A percentile compares a stretch with the other conserved stretches of the same genome.
These are phyloP conservation scores for Cicer pinnatifidum DNA, from an alignment of 306 rosid genomes.

Conservation along the genomic window DNA sequence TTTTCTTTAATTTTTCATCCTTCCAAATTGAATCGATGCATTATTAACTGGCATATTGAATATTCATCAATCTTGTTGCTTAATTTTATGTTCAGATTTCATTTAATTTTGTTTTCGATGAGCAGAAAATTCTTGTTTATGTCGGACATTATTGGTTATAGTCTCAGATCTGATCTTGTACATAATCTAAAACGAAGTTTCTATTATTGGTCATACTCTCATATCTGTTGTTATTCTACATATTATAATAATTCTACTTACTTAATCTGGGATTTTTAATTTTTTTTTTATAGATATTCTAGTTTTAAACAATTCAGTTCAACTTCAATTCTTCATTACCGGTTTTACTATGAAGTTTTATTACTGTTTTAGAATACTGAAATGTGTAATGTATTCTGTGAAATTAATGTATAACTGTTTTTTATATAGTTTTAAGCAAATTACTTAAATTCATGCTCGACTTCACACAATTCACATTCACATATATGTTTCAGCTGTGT, in stretches of 20 bases:
- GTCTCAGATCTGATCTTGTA: slow-evolving; percentile 18
- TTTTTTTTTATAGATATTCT: not conserved
- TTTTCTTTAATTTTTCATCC: too few relatives aligned
- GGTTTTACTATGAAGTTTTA: not conserved
- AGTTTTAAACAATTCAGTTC: not conserved
- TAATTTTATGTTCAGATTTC: not conserved
- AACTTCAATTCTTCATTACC: not conserved
- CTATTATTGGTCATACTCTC: too few relatives aligned
- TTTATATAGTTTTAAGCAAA: not conserved
- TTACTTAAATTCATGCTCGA: slow-evolving; percentile 30
- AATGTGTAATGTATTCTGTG: too few relatives aligned
- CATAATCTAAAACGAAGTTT: not conserved
- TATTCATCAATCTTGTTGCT: not conserved
- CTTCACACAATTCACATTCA: not conserved
- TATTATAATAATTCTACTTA: too few relatives aligned
- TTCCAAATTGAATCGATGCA: not conserved
- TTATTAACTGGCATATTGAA: not conserved
- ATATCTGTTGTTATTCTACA: too few relatives aligned
- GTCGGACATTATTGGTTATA: too few relatives aligned
- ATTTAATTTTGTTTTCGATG: not conserved
- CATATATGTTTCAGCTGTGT: slow-evolving; percentile 23
- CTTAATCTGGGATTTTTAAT: too few relatives aligned
- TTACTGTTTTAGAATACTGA: too few relatives aligned
- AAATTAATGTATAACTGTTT: too few relatives aligned
- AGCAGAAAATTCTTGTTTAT: not conserved